Evolutionary conservation across 1,284 basidiomycete genomes (phyloP), one percentile per base, ranked within the genome.

Genomic region (Cryptococcus sp.): DNA sequence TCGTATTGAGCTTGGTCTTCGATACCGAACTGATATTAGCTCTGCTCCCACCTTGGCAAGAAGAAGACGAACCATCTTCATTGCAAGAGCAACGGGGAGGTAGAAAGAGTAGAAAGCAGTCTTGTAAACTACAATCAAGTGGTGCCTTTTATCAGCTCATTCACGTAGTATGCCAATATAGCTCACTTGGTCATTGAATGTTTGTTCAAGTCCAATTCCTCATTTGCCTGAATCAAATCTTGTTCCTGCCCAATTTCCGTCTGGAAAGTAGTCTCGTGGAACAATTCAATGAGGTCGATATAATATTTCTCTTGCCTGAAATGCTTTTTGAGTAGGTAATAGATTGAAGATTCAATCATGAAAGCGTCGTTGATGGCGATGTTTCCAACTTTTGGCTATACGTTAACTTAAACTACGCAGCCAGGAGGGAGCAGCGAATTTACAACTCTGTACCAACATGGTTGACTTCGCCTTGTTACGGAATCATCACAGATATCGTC

Each of bases 21-120:
- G 65, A 96, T 83, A 50, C 84, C 83, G 61, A 81, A 67, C 72
- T 73, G 50, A 14, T 34, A 11, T 5, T n/a, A 37, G 19, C 9
- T 9, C 5, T 9, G 23, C 4, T 18, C 3, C 46, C 25, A 36
- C n/a, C 41, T 43, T 18, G 16, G 48, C n/a, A 18, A 23, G 24
- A 18, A 23, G 14, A 23, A 21, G 18, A 36, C 70, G 54, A 34
- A 72, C 77, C 73, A 82, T 79, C 70, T 85, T 83, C 85, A 98
- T 87, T 21, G 92, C 92, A 55, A 94, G 85, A 7, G 93, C 93
- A 59, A 98, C 91, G 50, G 96, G 92, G 57, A 98, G 88, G 79
- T 98, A 97, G 82, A 98, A 98, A 25, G 91, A 97, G 78, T 98
- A 98, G 78, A 84, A 97, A 0, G 94, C 90, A 18, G 96, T 98